These are phyloP conservation scores for Rhexocercosporidium sp. DNA, from an alignment of 2,329 filamentous ascomycete species.

Conservation along the genomic window DNA sequence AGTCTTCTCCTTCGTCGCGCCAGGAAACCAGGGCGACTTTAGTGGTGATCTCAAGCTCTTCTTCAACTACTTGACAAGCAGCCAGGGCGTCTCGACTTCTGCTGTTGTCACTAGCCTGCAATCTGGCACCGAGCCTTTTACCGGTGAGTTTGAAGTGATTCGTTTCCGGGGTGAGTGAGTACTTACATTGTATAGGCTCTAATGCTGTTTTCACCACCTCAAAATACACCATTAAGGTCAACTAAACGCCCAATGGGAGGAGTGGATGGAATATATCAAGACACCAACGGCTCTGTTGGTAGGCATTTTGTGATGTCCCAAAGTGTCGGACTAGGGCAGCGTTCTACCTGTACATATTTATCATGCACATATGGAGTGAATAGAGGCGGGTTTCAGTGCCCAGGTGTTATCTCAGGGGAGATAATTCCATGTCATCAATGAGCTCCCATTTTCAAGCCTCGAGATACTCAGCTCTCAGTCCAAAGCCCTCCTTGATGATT, in stretches of 20 bases:
- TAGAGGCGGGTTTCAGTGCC: neutral
- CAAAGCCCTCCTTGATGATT: neutral
- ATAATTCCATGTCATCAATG: too few species aligned
- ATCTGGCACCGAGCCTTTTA: constrained; percentile 62
- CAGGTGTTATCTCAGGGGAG: neutral
- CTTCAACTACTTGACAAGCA: constrained; percentile 57
- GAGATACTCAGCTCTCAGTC: too few species aligned
- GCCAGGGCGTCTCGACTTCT: constrained; percentile 52
- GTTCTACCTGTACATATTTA: constrained; percentile 8
- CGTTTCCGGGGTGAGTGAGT: neutral
- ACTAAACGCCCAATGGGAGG: neutral
- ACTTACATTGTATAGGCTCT: neutral
- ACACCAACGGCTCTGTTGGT: neutral
- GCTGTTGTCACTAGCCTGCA: constrained; percentile 59
- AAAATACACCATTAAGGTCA: constrained; percentile 15
- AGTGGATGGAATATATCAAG: neutral
- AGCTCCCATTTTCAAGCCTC: too few species aligned
- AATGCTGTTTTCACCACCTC: constrained; percentile 14
- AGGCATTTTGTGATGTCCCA: neutral
- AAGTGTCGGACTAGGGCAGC: neutral
- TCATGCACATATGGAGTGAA: neutral
- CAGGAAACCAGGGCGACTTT: constrained; percentile 54
- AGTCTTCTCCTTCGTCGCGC: constrained; percentile 64
- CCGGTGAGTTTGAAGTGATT: constrained; percentile 42
- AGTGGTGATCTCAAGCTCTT: constrained; percentile 62